phyloP scores from a whole-genome alignment of 2,329 filamentous ascomycete genomes.

The Ophiostoma sp. region DNA sequence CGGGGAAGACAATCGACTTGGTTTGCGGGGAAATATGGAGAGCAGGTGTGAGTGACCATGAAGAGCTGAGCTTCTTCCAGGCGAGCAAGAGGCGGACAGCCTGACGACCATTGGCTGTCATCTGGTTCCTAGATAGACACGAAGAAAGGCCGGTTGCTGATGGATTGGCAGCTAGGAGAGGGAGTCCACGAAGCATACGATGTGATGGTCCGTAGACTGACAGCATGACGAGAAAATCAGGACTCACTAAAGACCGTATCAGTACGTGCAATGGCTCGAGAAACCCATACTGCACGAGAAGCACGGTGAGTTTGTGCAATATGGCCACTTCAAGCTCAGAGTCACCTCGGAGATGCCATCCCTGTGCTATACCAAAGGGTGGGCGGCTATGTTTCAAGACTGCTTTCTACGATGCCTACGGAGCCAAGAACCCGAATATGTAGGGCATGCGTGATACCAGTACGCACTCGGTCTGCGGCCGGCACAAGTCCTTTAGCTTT shows the following conservation, averaged over 20 bases:
- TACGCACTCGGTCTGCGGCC: constrained; percentile 28
- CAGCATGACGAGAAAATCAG: too few species aligned
- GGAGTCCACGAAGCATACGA: too few species aligned
- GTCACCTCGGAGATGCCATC: constrained; percentile 31
- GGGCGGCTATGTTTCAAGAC: constrained; percentile 32
- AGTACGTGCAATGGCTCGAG: constrained; percentile 27
- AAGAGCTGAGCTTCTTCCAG: not conserved
- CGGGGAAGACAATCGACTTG: not conserved
- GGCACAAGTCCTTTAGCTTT: constrained; percentile 34
- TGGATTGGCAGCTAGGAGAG: too few species aligned
- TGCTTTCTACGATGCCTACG: constrained; percentile 35
- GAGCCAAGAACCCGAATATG: constrained; percentile 32
- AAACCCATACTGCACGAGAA: constrained; percentile 29
- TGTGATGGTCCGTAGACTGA: too few species aligned
- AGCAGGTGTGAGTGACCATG: not conserved
- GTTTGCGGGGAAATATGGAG: constrained; percentile 7
- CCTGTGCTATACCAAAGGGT: constrained; percentile 27
- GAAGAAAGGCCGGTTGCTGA: not conserved
- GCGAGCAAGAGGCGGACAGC: not conserved
- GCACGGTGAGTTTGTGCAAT: constrained; percentile 31
- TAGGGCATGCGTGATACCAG: constrained; percentile 34
- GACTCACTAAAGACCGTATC: too few species aligned
- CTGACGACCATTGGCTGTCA: not conserved
- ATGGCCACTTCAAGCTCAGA: constrained; percentile 33
- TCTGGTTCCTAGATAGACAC: not conserved